phyloP scores from a whole-genome alignment of 2,329 filamentous ascomycete genomes.

The Cytospora piceae region DNA sequence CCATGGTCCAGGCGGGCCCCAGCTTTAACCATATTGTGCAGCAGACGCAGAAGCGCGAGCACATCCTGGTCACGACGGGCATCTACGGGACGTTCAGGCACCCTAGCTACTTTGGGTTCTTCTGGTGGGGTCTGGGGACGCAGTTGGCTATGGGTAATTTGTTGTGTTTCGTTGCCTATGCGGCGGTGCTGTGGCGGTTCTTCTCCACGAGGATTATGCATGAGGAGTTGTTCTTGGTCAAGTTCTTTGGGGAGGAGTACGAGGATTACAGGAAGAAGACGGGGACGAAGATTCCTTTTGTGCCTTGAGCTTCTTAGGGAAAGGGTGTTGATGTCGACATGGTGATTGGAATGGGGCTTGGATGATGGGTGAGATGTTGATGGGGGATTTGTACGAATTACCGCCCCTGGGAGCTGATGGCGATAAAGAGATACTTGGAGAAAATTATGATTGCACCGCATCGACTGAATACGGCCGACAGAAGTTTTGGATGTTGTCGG shows the following conservation, averaged over 20 bases:
- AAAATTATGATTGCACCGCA: background rate
- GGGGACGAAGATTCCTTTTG: constrained; percentile 80
- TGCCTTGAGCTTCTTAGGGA: constrained; percentile 41
- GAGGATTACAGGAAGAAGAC: constrained; percentile 71
- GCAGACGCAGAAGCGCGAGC: constrained; percentile 66
- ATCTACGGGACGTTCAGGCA: constrained; percentile 79
- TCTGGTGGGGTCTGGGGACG: constrained; percentile 96
- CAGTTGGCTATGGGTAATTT: constrained; percentile 88
- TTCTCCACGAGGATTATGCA: constrained; percentile 74
- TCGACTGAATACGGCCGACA: background rate
- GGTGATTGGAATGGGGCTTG: background rate
- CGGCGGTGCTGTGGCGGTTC: constrained; percentile 80
- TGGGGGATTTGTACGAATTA: background rate
- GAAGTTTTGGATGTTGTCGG: background rate
- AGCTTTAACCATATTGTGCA: constrained; percentile 93
- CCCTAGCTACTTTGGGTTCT: constrained; percentile 96
- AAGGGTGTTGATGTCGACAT: background rate
- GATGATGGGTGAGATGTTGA: background rate
- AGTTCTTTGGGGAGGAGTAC: constrained; percentile 87
- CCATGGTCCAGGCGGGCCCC: constrained; percentile 86
- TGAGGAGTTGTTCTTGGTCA: constrained; percentile 77
- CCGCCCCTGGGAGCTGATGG: background rate
- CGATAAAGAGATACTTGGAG: background rate
- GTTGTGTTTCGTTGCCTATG: constrained; percentile 75
- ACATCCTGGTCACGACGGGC: constrained; percentile 81